Evolutionary conservation across 1,284 basidiomycete species (phyloP), one percentile per base, ranked within the genome.

Genomic region (Papiliotrema terrestris): DNA sequence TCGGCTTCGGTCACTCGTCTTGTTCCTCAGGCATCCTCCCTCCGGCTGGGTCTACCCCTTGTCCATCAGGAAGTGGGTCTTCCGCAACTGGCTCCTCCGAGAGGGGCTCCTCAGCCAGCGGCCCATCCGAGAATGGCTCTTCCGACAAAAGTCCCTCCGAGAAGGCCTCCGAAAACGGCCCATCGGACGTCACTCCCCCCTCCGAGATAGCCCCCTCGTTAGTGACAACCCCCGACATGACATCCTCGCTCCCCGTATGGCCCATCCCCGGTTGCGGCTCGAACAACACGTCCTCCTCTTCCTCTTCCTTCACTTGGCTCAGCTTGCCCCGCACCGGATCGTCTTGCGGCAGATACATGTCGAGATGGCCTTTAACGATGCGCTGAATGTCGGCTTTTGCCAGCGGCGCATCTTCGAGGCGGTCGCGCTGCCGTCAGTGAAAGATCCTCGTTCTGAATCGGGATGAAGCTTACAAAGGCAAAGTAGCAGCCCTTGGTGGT

Each of bases 401-500:
- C 14, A 76, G 36, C 11, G 57, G 57, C n/a, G 17, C 45, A 1
- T 49, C 25, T 35, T 69, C 62, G 17, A 55, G 41, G 14, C 29
- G 56, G 37, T 61, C 57, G 20, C 25, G 22, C 48, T 19, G 20
- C 4, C 19, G 35, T 35, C 32, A 13, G 35, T 35, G 20, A 19
- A 50, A n/a, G n/a, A n/a, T n/a, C n/a, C n/a, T n/a, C n/a, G n/a
- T n/a, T n/a, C n/a, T n/a, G n/a, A n/a, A n/a, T n/a, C n/a, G n/a
- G 13, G 23, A 46, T n/a, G 3, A 49, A 11, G 66, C 75, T 60
- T 50, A 77, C 75, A 47, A 77, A 63, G 1, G 69, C 72, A 60
- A 77, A 76, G 47, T 67, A 69, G 1, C 61, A 58, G 3, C 74
- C 74, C 54, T 70, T 72, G 25, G 68, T 74, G 3, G 64, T 60